Evolutionary conservation across 1,284 basidiomycete species (phyloP), one percentile per base, ranked within the genome.

Genomic region (Rhodotorula sp.): DNA sequence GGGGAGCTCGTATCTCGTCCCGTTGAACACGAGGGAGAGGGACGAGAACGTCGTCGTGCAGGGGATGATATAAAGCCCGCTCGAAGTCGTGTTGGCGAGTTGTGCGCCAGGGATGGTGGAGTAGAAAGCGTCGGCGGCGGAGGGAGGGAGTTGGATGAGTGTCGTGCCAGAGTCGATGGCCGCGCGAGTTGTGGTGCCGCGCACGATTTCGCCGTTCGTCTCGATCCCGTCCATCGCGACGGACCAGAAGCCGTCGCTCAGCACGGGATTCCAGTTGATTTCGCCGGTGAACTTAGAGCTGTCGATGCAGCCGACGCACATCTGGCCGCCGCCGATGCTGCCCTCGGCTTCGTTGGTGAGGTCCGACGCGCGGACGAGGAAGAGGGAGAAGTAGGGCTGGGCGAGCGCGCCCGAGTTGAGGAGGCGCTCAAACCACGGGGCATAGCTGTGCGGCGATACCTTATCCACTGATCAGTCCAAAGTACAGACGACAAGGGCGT

Each of bases 221-320:
- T 18, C 51, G 37, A 70, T 44, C 4, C 64, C 60, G 44, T 70
- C 68, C 52, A 46, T 47, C 9, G 13, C 44, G 28, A 63, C 34
- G 13, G 59, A 48, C 68, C 68, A 69, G 34, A 69, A 65, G 7
- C 58, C 64, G n/a, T 61, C 56, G 22, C 40, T 50, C 51, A 11
- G 13, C 30, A 69, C 67, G 4, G 53, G 59, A 15, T 34, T 34
- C 67, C 67, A 68, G 34, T 47, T 37, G 37, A 75, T 30, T 6
- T 60, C 50, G 5, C 73, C 73, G 1, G 52, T 61, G 56, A 67
- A 75, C 55, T 71, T 75, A 48, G 30, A 47, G 26, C 56, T 57
- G 37, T 75, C 71, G 34, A 69, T 65, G 34, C 73, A 75, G 15
- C 73, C 73, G 50, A 75, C 28, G 46, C 73, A 75, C 34, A 75